Percentiles rank a stretch among this genome's conserved stretches.
These are phyloP conservation scores for Ceratocystis lukuohia DNA, from an alignment of 2,329 filamentous ascomycete genomes.

Conservation along the genomic window DNA sequence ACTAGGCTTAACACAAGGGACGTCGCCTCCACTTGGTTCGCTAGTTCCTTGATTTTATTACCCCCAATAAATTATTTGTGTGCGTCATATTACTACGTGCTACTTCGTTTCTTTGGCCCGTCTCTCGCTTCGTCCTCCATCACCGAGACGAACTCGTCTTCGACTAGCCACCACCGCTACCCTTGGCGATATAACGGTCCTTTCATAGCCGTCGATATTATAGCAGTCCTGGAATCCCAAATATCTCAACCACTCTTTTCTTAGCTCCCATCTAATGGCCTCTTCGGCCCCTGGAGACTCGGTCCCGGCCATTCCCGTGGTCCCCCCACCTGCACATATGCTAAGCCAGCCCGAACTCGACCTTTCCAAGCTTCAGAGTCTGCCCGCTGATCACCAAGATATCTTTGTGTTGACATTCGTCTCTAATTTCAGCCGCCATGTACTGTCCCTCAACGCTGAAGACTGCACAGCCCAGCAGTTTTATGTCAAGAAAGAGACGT, in stretches of 20 bases:
- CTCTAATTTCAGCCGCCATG: conserved; percentile 68
- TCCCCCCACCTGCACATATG: conserved; percentile 25
- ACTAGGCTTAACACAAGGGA: background rate
- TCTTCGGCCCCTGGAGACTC: conserved; percentile 10
- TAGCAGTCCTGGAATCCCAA: background rate
- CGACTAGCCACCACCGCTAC: too few species aligned
- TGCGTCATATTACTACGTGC: background rate
- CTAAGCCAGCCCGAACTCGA: conserved; percentile 66
- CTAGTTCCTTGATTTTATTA: background rate
- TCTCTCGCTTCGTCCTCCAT: background rate
- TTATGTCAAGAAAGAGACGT: conserved; percentile 83
- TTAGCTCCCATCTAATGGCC: background rate
- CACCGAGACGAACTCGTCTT: background rate
- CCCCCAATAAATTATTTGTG: too few species aligned
- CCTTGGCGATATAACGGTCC: too few species aligned
- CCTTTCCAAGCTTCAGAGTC: conserved; percentile 70
- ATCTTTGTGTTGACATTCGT: conserved; percentile 85
- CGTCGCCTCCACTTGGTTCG: background rate
- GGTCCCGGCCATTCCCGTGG: conserved; percentile 14
- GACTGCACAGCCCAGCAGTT: conserved; percentile 80
- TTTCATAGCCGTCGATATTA: too few species aligned
- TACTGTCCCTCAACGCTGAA: conserved; percentile 58
- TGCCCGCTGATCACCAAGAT: conserved; percentile 90
- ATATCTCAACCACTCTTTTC: background rate
- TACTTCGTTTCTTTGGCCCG: background rate